Evolutionary conservation across 257 asterid species (phyloP).

Genomic region (Asclepias syriaca): DNA sequence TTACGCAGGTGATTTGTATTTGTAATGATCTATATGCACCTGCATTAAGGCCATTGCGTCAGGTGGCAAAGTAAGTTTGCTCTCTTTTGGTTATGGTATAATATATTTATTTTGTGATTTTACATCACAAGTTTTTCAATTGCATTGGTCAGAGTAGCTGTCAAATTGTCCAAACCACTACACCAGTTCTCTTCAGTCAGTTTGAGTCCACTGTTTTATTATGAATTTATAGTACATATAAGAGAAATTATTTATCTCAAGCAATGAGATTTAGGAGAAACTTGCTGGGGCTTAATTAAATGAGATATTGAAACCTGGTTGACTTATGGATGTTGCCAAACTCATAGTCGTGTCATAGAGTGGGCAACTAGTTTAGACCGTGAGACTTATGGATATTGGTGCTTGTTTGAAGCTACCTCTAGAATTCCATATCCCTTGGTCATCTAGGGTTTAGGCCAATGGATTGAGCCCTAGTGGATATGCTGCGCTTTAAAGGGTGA

Average conservation of each 20-base stretch:
- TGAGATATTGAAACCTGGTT: not conserved
- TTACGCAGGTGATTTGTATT: conserved; percentile 79
- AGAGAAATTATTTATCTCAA: not conserved
- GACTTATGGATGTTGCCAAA: too few species aligned
- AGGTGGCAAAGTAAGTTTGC: conserved; percentile 85
- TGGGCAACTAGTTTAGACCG: too few species aligned
- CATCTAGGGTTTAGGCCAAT: too few species aligned
- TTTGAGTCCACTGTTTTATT: not conserved
- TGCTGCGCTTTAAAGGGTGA: too few species aligned
- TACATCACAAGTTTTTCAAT: not conserved
- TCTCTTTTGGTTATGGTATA: not conserved
- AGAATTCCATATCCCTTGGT: too few species aligned
- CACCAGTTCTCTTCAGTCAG: not conserved
- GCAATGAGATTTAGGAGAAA: not conserved
- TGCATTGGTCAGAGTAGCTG: not conserved
- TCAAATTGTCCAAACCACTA: not conserved
- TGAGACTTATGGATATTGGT: too few species aligned
- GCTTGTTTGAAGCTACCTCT: too few species aligned
- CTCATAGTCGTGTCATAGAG: too few species aligned
- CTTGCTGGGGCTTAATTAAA: not conserved
- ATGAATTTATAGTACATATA: not conserved
- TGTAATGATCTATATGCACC: conserved; percentile 95
- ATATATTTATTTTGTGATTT: not conserved
- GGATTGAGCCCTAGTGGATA: too few species aligned
- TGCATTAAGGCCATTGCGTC: conserved; percentile 88